phyloP scores from a whole-genome alignment of 1,284 basidiomycete genomes.

The Rhodotorula mucilaginosa region DNA sequence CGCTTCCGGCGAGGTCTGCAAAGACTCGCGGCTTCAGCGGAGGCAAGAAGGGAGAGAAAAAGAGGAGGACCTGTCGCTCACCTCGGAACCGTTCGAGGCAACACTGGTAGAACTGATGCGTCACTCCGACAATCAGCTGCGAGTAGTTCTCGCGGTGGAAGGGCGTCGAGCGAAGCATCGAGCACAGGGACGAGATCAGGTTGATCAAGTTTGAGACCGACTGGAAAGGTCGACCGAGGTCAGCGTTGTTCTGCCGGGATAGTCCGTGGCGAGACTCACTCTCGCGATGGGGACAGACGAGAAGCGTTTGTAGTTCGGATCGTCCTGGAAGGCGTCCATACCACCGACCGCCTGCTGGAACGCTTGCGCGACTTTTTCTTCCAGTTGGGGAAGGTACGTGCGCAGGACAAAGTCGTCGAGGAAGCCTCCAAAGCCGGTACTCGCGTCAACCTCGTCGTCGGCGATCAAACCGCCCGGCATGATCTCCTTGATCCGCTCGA shows the following conservation, averaged over 20 bases:
- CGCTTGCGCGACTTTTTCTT: conserved; percentile 84
- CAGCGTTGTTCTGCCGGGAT: background rate
- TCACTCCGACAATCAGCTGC: conserved; percentile 88
- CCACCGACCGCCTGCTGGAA: conserved; percentile 82
- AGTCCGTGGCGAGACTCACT: conserved; percentile 51
- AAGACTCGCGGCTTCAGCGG: background rate
- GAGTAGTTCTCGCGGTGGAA: conserved; percentile 94
- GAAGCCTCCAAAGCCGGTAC: conserved; percentile 65
- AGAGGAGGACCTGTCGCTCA: conserved; percentile 44
- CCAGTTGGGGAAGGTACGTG: conserved; percentile 89
- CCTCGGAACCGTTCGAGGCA: conserved; percentile 83
- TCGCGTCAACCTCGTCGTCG: conserved; percentile 55
- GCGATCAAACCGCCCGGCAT: conserved; percentile 70
- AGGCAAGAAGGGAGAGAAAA: background rate
- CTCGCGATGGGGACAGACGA: conserved; percentile 74
- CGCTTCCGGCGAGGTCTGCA: conserved; percentile 39
- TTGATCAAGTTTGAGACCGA: conserved; percentile 62
- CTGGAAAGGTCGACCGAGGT: conserved; percentile 1
- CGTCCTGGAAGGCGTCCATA: conserved; percentile 78
- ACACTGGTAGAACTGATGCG: conserved; percentile 93
- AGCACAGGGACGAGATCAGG: conserved; percentile 85
- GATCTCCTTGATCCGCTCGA: conserved; percentile 66
- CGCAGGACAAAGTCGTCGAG: conserved; percentile 92
- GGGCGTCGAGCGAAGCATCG: conserved; percentile 88
- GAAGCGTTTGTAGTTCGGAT: conserved; percentile 62